phyloP scores from a whole-genome alignment of 192 early-diverging fungal species.

The Coemansia sp. region DNA sequence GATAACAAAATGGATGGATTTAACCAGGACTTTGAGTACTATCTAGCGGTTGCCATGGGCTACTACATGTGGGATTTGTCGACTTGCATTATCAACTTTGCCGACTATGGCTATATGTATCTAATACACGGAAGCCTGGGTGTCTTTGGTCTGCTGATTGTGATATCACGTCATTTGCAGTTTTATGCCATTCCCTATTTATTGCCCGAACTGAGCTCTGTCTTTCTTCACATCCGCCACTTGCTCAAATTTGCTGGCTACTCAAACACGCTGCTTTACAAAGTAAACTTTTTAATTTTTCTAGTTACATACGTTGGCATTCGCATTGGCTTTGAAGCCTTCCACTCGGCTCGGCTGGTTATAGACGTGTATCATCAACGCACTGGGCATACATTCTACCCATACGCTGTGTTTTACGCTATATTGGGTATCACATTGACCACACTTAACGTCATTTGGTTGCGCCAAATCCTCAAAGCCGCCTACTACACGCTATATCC shows the following conservation, averaged over 20 bases:
- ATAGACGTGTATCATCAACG: slow-evolving; percentile 4
- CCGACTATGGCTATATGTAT: slow-evolving; percentile 34
- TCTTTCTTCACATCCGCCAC: slow-evolving; percentile 43
- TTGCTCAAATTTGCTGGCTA: slow-evolving; percentile 30
- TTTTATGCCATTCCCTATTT: slow-evolving; percentile 45
- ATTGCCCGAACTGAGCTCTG: slow-evolving; percentile 47
- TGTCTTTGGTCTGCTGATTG: slow-evolving; percentile 30
- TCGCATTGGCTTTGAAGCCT: slow-evolving; percentile 40
- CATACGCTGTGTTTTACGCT: slow-evolving; percentile 43
- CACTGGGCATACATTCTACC: slow-evolving; percentile 26
- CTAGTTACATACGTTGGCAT: slow-evolving; percentile 21
- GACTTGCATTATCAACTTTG: slow-evolving; percentile 28
- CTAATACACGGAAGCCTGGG: slow-evolving; percentile 38
- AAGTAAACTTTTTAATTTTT: slow-evolving; percentile 39
- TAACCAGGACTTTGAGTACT: slow-evolving; percentile 26
- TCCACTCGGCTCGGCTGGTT: slow-evolving; percentile 25
- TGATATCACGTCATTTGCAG: slow-evolving; percentile 47
- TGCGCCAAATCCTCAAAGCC: slow-evolving; percentile 38
- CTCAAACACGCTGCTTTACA: slow-evolving; percentile 25
- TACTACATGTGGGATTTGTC: slow-evolving; percentile 51
- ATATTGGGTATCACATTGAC: slow-evolving; percentile 39
- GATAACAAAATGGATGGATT: slow-evolving; percentile 39
- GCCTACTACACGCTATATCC: slow-evolving; percentile 34
- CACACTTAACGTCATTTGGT: slow-evolving; percentile 40
- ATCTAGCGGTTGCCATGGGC: slow-evolving; percentile 28